Base-by-base conservation (phyloP, 345 rosid species). In the Microcos paniculata region DNA sequence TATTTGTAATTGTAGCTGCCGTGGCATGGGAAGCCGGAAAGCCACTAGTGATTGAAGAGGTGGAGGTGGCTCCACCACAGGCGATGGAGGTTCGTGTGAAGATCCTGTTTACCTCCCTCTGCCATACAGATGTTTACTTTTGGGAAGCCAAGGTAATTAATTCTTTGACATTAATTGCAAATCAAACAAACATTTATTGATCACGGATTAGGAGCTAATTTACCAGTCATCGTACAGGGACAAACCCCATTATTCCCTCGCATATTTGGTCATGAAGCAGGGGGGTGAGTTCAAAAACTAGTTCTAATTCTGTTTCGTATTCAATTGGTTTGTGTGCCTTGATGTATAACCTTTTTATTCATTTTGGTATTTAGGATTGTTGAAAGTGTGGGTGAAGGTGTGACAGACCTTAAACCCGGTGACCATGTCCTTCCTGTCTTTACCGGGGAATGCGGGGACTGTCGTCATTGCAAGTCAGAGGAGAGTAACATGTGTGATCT, bases 351-450 rank as follows among this genome's bases (percentile, higher is more conserved):
- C n/a, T 45, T 63, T 1, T 4, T 49, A 62, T 3, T 23, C 9
- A 4, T 46, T 24, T 48, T 18, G 4, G 11, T 26, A 3, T n/a
- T 1, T 8, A 80, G 83, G 73, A 75, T 85, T 62, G 85, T 84
- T 40, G 87, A 84, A 71, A 84, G 87, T 72, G 83, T 84, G 14
- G 85, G 85, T 18, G 80, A 74, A 31, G 80, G 81, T 0, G 85
- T 82, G 51, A 80, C 78, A 12, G 87, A 84, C 12, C 76, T 84
- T 0, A 31, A 82, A 58, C 85, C 80, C 1, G 82, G 85, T 0
- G 87, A 84, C 30, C 82, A 84, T 74, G 83, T 81, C 0, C 82
- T 84, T 4, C 85, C 87, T 26, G 71, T 82, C 4, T 84, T 81
- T 69, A 82, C 83, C 3, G 87, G 81, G 8, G 87, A 84, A 31